Evolutionary conservation across 1,284 basidiomycete species (phyloP).

Genomic region (Leucoagaricus sp.): DNA sequence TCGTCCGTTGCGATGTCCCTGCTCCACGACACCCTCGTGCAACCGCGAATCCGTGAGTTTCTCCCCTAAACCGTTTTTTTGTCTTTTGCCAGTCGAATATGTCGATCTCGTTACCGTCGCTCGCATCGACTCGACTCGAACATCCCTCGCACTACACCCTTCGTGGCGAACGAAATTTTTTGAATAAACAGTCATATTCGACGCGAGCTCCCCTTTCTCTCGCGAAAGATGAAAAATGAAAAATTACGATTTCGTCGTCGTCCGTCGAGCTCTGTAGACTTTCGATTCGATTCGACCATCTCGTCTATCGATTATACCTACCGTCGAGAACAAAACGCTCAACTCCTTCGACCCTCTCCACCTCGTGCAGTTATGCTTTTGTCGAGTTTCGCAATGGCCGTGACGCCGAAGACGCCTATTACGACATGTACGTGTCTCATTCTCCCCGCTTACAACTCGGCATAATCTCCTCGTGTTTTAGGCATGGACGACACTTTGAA

Average conservation of each 20-base stretch:
- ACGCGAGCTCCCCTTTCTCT: slow-evolving; percentile 24
- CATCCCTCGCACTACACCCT: not conserved
- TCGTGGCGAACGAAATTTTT: not conserved
- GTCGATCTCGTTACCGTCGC: slow-evolving; percentile 4
- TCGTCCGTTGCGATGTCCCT: slow-evolving; percentile 87
- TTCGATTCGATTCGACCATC: slow-evolving; percentile 38
- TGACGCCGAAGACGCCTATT: slow-evolving; percentile 88
- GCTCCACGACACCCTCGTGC: slow-evolving; percentile 77
- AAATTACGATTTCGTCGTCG: slow-evolving; percentile 23
- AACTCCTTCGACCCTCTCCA: slow-evolving; percentile 46
- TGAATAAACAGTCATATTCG: slow-evolving; percentile 14
- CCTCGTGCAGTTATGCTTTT: slow-evolving; percentile 79
- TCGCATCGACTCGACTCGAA: slow-evolving; percentile 1
- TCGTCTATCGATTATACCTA: slow-evolving; percentile 36
- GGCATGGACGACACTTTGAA: slow-evolving; percentile 86
- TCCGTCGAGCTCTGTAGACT: slow-evolving; percentile 23
- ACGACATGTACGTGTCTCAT: slow-evolving; percentile 73
- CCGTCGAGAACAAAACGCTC: slow-evolving; percentile 53
- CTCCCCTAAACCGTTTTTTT: slow-evolving; percentile 20
- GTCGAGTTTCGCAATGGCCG: slow-evolving; percentile 84
- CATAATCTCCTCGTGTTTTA: slow-evolving; percentile 30
- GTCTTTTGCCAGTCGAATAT: slow-evolving; percentile 23
- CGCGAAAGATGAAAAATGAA: slow-evolving; percentile 3
- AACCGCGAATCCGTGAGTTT: slow-evolving; percentile 76
- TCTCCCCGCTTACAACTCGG: not conserved